Evolutionary conservation across 2,329 filamentous ascomycete genomes (phyloP).

Genomic region (Penicillium paneum): DNA sequence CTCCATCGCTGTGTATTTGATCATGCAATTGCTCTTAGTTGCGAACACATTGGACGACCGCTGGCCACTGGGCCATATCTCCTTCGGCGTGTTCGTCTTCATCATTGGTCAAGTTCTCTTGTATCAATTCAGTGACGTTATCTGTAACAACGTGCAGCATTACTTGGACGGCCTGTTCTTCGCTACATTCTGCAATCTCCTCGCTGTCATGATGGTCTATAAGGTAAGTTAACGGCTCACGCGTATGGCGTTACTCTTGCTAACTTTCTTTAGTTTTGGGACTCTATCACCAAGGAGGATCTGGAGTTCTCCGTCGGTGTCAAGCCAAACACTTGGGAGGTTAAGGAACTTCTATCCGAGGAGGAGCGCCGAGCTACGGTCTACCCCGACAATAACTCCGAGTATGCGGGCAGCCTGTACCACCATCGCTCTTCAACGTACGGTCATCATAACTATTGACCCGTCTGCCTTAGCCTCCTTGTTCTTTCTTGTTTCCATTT

Average conservation of each 20-base stretch:
- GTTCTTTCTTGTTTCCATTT: not conserved
- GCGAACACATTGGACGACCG: conserved; percentile 86
- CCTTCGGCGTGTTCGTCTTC: conserved; percentile 88
- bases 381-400: conserved; percentile 59
- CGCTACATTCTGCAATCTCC: conserved; percentile 85
- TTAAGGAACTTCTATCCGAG: conserved; percentile 83
- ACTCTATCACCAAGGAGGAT: conserved; percentile 97
- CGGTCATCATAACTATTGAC: conserved; percentile 37
- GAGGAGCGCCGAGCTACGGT: conserved; percentile 72
- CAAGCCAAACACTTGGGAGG: conserved; percentile 95
- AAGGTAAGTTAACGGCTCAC: conserved; percentile 59
- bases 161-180: conserved; percentile 95
- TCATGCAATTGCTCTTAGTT: conserved; percentile 85
- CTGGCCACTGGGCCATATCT: conserved; percentile 91
- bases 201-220: conserved; percentile 99
- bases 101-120: conserved; percentile 87
- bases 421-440: conserved; percentile 41
- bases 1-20: conserved; percentile 78
- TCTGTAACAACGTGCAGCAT: conserved; percentile 81
- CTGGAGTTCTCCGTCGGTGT: conserved; percentile 96
- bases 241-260: conserved; percentile 1
- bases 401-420: conserved; percentile 46
- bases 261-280: conserved; percentile 76
- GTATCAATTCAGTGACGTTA: conserved; percentile 80
- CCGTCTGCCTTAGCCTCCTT: not conserved